These are phyloP conservation scores for Gaeumannomyces tritici DNA, from an alignment of 2,329 filamentous ascomycete species.

Conservation along the genomic window DNA sequence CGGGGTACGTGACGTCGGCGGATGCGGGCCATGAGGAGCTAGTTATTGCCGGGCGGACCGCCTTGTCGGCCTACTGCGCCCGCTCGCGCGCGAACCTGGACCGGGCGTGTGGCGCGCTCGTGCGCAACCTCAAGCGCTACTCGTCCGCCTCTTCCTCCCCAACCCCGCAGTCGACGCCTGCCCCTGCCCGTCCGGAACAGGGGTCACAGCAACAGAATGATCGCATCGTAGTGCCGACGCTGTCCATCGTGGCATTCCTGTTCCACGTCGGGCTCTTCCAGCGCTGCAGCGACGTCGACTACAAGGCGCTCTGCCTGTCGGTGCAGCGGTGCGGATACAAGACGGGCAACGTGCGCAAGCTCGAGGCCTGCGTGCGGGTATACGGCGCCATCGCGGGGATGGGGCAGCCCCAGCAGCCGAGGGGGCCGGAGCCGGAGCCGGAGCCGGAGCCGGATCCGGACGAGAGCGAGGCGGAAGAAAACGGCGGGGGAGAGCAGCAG, in stretches of 20 bases:
- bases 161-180: background rate
- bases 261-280: constrained; percentile 51
- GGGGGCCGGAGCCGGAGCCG: background rate
- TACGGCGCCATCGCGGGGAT: constrained; percentile 59
- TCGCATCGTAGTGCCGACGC: constrained; percentile 60
- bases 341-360: constrained; percentile 69
- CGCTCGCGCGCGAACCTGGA: constrained; percentile 27
- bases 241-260: constrained; percentile 72
- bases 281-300: constrained; percentile 26
- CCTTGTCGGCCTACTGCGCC: constrained; percentile 47
- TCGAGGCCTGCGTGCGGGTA: constrained; percentile 70
- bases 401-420: constrained; percentile 1
- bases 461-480: background rate
- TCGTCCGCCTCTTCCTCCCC: background rate
- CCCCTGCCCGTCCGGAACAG: background rate
- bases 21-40: constrained; percentile 71
- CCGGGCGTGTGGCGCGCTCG: constrained; percentile 39
- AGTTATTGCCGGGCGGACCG: constrained; percentile 57
- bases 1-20: constrained; percentile 63
- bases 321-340: constrained; percentile 77
- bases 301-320: constrained; percentile 54
- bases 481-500: too few relatives aligned
- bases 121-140: constrained; percentile 38
- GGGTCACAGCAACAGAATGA: constrained; percentile 41
- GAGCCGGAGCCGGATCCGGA: background rate